These are phyloP conservation scores for Cutaneotrichosporon cyanovorans DNA, from an alignment of 1,284 basidiomycete species.

Conservation along the genomic window DNA sequence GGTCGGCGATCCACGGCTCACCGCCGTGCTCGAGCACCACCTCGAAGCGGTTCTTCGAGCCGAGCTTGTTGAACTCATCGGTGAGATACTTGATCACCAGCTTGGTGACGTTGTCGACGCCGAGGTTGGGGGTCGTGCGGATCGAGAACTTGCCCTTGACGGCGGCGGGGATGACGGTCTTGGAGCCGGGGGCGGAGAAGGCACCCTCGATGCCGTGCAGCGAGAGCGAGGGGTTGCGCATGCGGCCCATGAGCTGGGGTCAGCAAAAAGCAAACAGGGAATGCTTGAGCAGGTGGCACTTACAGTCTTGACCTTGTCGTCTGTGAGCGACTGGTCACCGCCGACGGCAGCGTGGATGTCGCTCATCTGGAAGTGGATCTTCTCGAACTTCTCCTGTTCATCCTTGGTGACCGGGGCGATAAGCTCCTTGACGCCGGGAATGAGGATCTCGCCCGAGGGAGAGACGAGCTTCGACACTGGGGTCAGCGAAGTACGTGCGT, in stretches of 20 bases:
- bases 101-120: conserved; percentile 60
- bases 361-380: conserved; percentile 59
- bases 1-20: conserved; percentile 69
- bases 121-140: conserved; percentile 77
- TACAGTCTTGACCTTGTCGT: conserved; percentile 67
- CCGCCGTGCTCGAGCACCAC: conserved; percentile 71
- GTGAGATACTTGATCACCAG: conserved; percentile 66
- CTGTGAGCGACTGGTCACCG: conserved; percentile 64
- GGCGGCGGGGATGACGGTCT: conserved; percentile 91
- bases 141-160: conserved; percentile 89
- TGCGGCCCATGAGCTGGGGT: conserved; percentile 39
- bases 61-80: conserved; percentile 72
- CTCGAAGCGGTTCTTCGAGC: conserved; percentile 67
- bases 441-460: conserved; percentile 71
- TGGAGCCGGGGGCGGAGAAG: conserved; percentile 74
- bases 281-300: conserved; percentile 1
- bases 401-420: conserved; percentile 68
- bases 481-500: too few species aligned
- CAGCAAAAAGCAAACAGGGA: conserved; percentile 5
- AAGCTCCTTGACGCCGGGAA: conserved; percentile 87
- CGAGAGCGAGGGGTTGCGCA: conserved; percentile 69
- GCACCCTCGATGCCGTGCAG: conserved; percentile 97
- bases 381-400: conserved; percentile 65
- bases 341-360: conserved; percentile 80
- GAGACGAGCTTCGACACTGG: conserved; percentile 69